phyloP scores from a whole-genome alignment of 176 grass and related monocot species.

The Musa acuminata region DNA sequence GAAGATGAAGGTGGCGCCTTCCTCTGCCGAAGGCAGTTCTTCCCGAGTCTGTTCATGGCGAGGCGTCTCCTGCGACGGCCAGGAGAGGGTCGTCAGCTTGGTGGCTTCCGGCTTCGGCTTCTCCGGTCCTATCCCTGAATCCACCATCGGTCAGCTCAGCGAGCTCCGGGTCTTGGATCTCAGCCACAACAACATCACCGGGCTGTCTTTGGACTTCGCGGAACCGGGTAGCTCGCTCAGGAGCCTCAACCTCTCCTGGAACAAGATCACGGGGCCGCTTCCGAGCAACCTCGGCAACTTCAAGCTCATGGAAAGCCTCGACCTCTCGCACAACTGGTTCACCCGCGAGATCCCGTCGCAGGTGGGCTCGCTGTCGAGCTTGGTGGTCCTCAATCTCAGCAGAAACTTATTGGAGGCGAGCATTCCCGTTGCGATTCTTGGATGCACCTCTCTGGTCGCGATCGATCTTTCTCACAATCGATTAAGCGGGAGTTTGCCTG shows the following conservation, averaged over 20 bases:
- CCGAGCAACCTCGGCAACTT: constrained; percentile 73
- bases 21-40: constrained; percentile 5
- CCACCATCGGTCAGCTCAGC: constrained; percentile 69
- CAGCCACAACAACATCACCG: constrained; percentile 55
- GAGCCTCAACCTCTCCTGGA: constrained; percentile 66
- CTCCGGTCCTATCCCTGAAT: constrained; percentile 48
- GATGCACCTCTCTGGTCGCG: constrained; percentile 31
- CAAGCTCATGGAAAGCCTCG: constrained; percentile 42
- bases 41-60: constrained; percentile 43
- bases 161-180: constrained; percentile 56
- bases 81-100: constrained; percentile 35
- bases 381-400: constrained; percentile 45
- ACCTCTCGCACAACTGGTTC: constrained; percentile 72
- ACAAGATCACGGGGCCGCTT: constrained; percentile 46
- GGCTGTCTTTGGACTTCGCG: constrained; percentile 56
- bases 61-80: constrained; percentile 47
- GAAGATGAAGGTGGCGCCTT: constrained; percentile 30
- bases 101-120: constrained; percentile 42
- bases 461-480: constrained; percentile 70
- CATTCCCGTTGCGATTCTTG: constrained; percentile 25
- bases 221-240: constrained; percentile 57
- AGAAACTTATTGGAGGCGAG: constrained; percentile 47
- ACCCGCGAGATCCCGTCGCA: constrained; percentile 38
- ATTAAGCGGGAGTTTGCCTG: constrained; percentile 30
- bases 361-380: constrained; percentile 39